These are phyloP conservation scores for Hemileccinum rubropunctum DNA, from an alignment of 768 basidiomycete genomes.

Conservation along the genomic window DNA sequence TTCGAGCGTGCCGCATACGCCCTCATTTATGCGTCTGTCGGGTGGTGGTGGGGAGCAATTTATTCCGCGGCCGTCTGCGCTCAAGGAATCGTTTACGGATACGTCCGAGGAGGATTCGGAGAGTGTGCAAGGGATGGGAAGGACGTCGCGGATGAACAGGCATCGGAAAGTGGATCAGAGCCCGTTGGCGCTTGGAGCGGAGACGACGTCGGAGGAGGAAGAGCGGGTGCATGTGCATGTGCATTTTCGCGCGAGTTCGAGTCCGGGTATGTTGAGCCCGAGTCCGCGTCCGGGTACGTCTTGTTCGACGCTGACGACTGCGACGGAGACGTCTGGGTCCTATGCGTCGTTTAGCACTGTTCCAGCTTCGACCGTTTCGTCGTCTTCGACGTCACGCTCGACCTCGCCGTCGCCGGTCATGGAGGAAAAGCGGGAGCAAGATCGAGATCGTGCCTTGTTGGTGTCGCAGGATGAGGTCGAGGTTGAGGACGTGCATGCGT, in stretches of 20 bases:
- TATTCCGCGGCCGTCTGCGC: slow-evolving; percentile 16
- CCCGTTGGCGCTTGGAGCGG: slow-evolving; percentile 1
- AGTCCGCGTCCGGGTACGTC: slow-evolving; percentile 19
- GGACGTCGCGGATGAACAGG: neutral
- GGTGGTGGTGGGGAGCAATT: slow-evolving; percentile 7
- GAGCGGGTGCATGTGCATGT: neutral
- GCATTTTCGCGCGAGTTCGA: neutral
- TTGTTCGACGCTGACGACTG: slow-evolving; percentile 19
- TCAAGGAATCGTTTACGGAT: slow-evolving; percentile 20
- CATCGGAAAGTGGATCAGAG: slow-evolving; percentile 9
- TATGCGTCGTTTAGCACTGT: slow-evolving; percentile 22
- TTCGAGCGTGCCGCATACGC: slow-evolving; percentile 14
- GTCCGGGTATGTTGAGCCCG: neutral
- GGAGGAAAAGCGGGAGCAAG: neutral
- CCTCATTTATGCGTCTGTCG: neutral
- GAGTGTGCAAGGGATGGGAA: neutral
- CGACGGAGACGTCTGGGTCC: slow-evolving; percentile 20
- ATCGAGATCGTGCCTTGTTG: neutral
- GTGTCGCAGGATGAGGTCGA: neutral
- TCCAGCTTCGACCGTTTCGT: slow-evolving; percentile 13
- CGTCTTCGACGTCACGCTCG: slow-evolving; percentile 14
- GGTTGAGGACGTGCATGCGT: slow-evolving; percentile 1
- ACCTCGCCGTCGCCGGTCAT: slow-evolving; percentile 8
- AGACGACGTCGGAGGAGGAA: slow-evolving; percentile 2
- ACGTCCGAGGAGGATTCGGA: slow-evolving; percentile 19